A percentile compares a stretch with the other conserved stretches of the same genome.
These are phyloP conservation scores for Metschnikowia similis DNA, from an alignment of 805 yeast genomes.

Conservation along the genomic window DNA sequence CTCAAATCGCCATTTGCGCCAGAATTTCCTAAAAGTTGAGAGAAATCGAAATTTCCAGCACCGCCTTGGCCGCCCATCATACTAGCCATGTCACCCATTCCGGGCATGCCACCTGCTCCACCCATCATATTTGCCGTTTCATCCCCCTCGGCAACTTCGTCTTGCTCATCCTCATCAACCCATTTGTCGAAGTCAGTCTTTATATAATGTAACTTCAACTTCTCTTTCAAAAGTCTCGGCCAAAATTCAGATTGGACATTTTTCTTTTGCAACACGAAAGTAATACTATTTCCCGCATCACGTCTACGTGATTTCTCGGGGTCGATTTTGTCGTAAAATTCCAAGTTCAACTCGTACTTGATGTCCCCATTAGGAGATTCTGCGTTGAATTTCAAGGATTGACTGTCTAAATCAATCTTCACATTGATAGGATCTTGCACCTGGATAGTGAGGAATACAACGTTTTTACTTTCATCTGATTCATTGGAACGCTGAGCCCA, in stretches of 20 bases:
- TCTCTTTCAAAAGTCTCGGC: conserved; percentile 93
- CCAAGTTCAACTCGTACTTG: conserved; percentile 63
- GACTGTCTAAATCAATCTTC: conserved; percentile 56
- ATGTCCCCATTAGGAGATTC: conserved; percentile 40
- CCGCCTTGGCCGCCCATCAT: conserved; percentile 30
- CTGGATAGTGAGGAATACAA: conserved; percentile 68
- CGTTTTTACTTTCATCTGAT: conserved; percentile 67
- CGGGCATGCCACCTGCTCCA: conserved; percentile 21
- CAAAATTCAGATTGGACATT: conserved; percentile 72
- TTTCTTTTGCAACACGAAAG: conserved; percentile 67
- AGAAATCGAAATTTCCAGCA: conserved; percentile 10
- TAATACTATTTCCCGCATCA: conserved; percentile 54
- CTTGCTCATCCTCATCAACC: conserved; percentile 99
- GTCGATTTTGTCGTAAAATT: conserved; percentile 73
- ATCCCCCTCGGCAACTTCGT: conserved; percentile 53
- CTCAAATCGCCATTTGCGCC: conserved; percentile 37
- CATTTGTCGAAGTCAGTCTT: conserved; percentile 96
- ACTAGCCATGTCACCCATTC: conserved; percentile 19
- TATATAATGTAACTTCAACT: conserved; percentile 70
- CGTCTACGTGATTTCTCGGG: conserved; percentile 57
- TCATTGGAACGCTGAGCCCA: conserved; percentile 97
- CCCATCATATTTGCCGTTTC: conserved; percentile 26
- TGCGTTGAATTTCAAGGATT: conserved; percentile 49
- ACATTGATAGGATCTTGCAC: conserved; percentile 66
- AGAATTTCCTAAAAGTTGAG: conserved; percentile 21